Conservation (phyloP, 345 rosid genomes). For the Laguncularia racemosa region DNA sequence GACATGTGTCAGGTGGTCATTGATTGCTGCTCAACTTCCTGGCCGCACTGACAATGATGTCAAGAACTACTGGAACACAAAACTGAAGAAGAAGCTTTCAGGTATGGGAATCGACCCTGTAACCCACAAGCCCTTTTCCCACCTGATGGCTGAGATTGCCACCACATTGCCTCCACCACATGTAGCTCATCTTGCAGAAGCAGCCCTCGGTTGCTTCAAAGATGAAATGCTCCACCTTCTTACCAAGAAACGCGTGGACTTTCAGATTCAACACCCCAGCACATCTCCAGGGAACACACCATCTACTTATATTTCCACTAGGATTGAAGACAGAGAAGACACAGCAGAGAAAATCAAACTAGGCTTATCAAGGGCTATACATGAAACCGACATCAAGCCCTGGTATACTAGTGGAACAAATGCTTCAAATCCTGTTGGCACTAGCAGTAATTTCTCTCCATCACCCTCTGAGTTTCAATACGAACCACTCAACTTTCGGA, state of each 20-base stretch:
- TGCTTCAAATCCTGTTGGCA: conserved; percentile 28
- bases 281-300: conserved; percentile 20
- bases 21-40: conserved; percentile 87
- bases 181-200: conserved; percentile 89
- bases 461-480: conserved; percentile 30
- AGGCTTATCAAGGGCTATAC: conserved; percentile 49
- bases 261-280: conserved; percentile 52
- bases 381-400: conserved; percentile 44
- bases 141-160: conserved; percentile 95
- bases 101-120: conserved; percentile 94
- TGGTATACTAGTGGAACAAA: conserved; percentile 27
- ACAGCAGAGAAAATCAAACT: conserved; percentile 57
- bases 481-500: conserved; percentile 31
- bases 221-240: conserved; percentile 98
- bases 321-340: conserved; percentile 39
- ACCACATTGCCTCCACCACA: conserved; percentile 91
- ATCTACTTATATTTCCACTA: conserved; percentile 26
- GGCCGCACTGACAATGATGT: conserved; percentile 93
- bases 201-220: conserved; percentile 95
- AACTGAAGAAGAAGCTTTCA: conserved; percentile 88
- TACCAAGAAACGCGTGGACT: conserved; percentile 79
- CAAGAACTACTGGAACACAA: conserved; percentile 92
- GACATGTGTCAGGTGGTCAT: conserved; percentile 59
- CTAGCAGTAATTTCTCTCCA: conserved; percentile 24
- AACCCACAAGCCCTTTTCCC: conserved; percentile 99